phyloP scores from a whole-genome alignment of 2,329 filamentous ascomycete species.

The Ustilaginoidea virens region DNA sequence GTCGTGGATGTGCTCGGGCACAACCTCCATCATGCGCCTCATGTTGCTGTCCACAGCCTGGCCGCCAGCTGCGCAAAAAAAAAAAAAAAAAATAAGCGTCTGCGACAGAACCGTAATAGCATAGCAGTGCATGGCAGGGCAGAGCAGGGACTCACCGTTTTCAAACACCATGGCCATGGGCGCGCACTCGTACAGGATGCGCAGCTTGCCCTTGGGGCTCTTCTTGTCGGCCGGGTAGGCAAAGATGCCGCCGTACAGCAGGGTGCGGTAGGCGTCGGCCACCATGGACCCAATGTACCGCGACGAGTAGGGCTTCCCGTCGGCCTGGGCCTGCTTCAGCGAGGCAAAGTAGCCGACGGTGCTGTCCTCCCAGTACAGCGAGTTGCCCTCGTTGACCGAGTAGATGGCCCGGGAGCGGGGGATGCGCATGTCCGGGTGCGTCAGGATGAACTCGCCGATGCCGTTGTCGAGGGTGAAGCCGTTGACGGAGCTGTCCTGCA shows the following conservation, averaged over 20 bases:
- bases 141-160: constrained; percentile 55
- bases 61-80: constrained; percentile 53
- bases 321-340: constrained; percentile 62
- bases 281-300: constrained; percentile 98
- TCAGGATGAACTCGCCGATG: constrained; percentile 96
- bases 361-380: constrained; percentile 82
- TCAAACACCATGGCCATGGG: constrained; percentile 98
- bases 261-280: constrained; percentile 88
- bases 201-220: constrained; percentile 93
- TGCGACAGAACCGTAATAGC: no score
- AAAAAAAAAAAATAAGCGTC: constrained; percentile 12
- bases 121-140: background rate
- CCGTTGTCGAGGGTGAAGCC: constrained; percentile 96
- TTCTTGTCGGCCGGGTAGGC: constrained; percentile 97
- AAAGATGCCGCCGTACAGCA: constrained; percentile 93
- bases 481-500: constrained; percentile 84
- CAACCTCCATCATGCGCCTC: constrained; percentile 76
- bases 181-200: constrained; percentile 95
- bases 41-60: constrained; percentile 85
- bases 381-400: constrained; percentile 98
- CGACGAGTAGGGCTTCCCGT: constrained; percentile 81
- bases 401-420: constrained; percentile 75
- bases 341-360: constrained; percentile 80
- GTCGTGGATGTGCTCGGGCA: constrained; percentile 89
- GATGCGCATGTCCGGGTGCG: constrained; percentile 85